These are phyloP conservation scores for Fusarium udum DNA, from an alignment of 2,329 filamentous ascomycete species.

Conservation along the genomic window DNA sequence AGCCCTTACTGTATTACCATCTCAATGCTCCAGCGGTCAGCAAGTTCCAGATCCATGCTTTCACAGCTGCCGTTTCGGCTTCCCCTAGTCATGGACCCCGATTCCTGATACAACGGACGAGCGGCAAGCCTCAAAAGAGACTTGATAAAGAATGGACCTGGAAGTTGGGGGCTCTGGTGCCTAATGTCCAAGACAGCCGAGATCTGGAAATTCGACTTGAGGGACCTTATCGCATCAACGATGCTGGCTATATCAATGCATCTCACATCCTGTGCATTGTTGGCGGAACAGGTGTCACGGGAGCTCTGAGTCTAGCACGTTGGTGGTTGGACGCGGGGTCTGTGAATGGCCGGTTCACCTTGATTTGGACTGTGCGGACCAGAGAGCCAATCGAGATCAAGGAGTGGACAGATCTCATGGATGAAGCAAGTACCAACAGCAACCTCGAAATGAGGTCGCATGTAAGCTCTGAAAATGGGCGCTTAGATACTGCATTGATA, in stretches of 20 bases:
- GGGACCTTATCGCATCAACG: background rate
- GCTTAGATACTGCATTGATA: background rate
- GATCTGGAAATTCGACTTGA: background rate
- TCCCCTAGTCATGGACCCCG: background rate
- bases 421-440: background rate
- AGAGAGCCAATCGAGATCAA: background rate
- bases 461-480: background rate
- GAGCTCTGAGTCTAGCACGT: background rate
- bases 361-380: background rate
- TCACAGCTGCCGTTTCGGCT: background rate
- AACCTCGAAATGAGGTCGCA: background rate
- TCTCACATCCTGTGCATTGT: background rate
- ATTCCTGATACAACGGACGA: background rate
- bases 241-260: background rate
- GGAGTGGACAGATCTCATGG: background rate
- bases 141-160: background rate
- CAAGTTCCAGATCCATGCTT: background rate
- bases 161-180: background rate
- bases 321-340: background rate
- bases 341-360: background rate
- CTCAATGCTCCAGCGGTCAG: background rate
- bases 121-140: accelerated
- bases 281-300: background rate
- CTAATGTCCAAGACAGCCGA: background rate
- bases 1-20: background rate